Base-by-base conservation (phyloP, 805 yeast genomes). In the Yamadazyma endophytica region DNA sequence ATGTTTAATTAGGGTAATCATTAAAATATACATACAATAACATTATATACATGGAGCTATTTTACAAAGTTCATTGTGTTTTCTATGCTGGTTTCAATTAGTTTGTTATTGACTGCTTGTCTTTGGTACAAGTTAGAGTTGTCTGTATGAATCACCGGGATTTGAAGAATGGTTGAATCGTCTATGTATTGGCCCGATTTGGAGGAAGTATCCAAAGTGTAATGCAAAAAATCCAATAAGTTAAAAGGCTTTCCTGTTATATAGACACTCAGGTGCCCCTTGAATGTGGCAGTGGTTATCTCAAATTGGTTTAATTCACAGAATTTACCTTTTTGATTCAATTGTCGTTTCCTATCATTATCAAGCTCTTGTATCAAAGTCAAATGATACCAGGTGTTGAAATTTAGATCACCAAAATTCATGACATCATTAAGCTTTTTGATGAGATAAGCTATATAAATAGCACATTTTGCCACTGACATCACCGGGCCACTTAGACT, bases 371-470 rank as follows among this genome's bases (percentile, higher is more conserved):
- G 11, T 9, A 19, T 19, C 11, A 11, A 19, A 19, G 32, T 27
- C 8, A 35, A 12, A 9, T 28, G 21, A 17, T 35, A 32, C n/a
- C 17, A 15, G 7, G 28, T 16, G 9, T 25, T 19, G 21, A 35
- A n/a, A n/a, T n/a, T n/a, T n/a, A n/a, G n/a, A n/a, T n/a, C n/a
- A n/a, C n/a, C n/a, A n/a, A n/a, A n/a, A n/a, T n/a, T 35, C 13
- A 44, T 33, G 7, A 53, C 22, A 24, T 54, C 55, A 32, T 63
- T 63, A 18, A 58, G 31, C 17, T 44, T 46, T 3, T 55, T 50
- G 21, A 56, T 31, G 4, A 52, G 19, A 35, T 46, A 64, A 3
- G 60, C 39, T 9, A 58, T 27, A 28, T 38, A 62, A 2, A 57
- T 31, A 4, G 49, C 47, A 4, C 56, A 50, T 24, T 50, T 51